phyloP scores from a whole-genome alignment of 345 rosid species.

The Moringa oleifera region DNA sequence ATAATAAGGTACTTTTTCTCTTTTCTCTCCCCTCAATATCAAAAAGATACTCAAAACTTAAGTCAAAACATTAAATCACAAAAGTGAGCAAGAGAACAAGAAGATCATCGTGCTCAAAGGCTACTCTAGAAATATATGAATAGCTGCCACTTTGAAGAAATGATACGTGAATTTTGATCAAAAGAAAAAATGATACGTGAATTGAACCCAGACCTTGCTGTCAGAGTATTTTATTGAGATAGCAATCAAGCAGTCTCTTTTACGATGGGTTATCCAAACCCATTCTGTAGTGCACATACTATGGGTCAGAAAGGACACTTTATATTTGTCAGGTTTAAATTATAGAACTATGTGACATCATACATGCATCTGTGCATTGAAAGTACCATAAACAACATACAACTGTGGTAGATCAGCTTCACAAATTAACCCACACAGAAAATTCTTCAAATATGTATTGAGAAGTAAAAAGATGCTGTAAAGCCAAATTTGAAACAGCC shows the following conservation, averaged over 20 bases:
- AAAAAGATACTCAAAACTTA: not conserved
- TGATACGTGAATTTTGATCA: too few species aligned
- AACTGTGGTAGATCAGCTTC: not conserved
- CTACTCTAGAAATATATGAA: too few species aligned
- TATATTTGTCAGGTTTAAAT: too few species aligned
- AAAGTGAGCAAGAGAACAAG: not conserved
- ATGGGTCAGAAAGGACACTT: too few species aligned
- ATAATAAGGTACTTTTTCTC: not conserved
- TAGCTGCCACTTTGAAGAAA: not conserved
- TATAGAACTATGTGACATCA: too few species aligned
- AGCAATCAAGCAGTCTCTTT: too few species aligned
- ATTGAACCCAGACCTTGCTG: too few species aligned
- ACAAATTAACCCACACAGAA: not conserved
- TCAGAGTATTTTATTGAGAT: too few species aligned
- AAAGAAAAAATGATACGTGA: too few species aligned
- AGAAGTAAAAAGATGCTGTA: not conserved
- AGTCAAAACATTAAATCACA: not conserved
- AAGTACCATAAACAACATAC: not conserved
- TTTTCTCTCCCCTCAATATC: not conserved
- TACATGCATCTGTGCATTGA: not conserved
- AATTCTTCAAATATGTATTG: not conserved
- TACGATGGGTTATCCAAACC: too few species aligned
- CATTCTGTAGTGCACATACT: too few species aligned
- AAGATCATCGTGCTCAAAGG: too few species aligned
- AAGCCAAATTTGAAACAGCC: not conserved